A percentile compares a stretch with the other conserved stretches of the same genome.
These are phyloP conservation scores for Ogataea hybrid DNA, from an alignment of 1,139 yeast genomes.

Conservation along the genomic window DNA sequence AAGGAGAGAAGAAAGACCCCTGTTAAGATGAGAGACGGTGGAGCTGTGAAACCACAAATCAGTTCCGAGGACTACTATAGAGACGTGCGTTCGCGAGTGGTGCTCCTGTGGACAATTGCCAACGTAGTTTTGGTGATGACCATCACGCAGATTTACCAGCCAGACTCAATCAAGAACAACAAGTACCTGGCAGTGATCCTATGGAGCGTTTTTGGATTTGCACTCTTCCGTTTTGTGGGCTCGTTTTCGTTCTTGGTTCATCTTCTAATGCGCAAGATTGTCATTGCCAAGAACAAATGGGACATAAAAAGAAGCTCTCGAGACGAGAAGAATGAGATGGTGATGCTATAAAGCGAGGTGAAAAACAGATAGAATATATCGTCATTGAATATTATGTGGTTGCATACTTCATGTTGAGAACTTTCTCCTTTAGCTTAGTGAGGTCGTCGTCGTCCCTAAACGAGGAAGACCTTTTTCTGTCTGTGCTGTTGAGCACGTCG, in stretches of 20 bases:
- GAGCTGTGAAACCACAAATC: slow-evolving; percentile 43
- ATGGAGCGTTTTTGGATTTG: slow-evolving; percentile 87
- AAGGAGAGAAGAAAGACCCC: slow-evolving; percentile 65
- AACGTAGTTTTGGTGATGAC: slow-evolving; percentile 82
- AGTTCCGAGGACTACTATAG: slow-evolving; percentile 85
- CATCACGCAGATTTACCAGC: slow-evolving; percentile 74
- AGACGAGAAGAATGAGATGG: slow-evolving; percentile 26
- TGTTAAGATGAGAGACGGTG: slow-evolving; percentile 49
- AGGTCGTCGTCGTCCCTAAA: slow-evolving; percentile 31
- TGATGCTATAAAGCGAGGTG: slow-evolving; percentile 15
- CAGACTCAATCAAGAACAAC: slow-evolving; percentile 64
- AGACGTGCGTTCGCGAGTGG: slow-evolving; percentile 91
- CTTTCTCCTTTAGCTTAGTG: slow-evolving; percentile 27
- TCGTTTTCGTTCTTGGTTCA: slow-evolving; percentile 63
- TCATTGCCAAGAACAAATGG: slow-evolving; percentile 32
- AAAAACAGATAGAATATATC: slow-evolving; percentile 3
- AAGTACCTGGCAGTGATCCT: slow-evolving; percentile 77
- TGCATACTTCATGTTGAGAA: slow-evolving; percentile 28
- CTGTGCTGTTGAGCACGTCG: slow-evolving; percentile 1
- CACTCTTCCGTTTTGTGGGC: slow-evolving; percentile 77
- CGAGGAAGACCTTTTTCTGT: slow-evolving; percentile 15
- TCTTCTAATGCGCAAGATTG: slow-evolving; percentile 34
- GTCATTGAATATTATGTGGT: slow-evolving; percentile 4
- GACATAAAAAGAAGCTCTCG: slow-evolving; percentile 19
- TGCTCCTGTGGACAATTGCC: slow-evolving; percentile 81